These are phyloP conservation scores for Eugenia klotzschiana DNA, from an alignment of 441 rosid species.

Conservation along the genomic window DNA sequence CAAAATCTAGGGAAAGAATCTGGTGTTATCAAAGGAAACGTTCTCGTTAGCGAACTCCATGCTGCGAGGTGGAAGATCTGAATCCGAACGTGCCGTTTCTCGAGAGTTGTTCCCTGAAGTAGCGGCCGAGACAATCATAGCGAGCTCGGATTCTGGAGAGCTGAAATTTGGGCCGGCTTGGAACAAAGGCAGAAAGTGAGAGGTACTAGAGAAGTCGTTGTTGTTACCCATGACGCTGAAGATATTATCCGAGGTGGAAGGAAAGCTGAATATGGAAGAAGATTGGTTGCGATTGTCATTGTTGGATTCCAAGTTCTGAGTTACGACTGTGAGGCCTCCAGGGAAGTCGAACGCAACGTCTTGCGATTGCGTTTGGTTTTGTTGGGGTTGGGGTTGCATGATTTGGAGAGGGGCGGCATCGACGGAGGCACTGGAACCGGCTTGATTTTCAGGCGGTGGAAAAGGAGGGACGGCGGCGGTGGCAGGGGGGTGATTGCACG, in stretches of 20 bases:
- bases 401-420: background rate
- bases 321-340: slow-evolving; percentile 15
- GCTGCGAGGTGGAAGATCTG: slow-evolving; percentile 23
- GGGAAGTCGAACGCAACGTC: slow-evolving; percentile 16
- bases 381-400: background rate
- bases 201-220: slow-evolving; percentile 7
- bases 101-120: slow-evolving; percentile 29
- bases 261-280: slow-evolving; percentile 18
- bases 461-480: background rate
- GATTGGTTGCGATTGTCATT: slow-evolving; percentile 3
- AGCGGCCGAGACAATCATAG: slow-evolving; percentile 16
- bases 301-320: slow-evolving; percentile 17
- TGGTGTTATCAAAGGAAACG: slow-evolving; percentile 21
- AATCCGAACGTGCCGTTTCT: slow-evolving; percentile 21
- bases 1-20: slow-evolving; percentile 11
- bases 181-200: slow-evolving; percentile 10
- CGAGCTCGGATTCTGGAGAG: background rate
- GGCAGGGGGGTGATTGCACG: background rate
- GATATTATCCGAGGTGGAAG: slow-evolving; percentile 14
- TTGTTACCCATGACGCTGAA: background rate
- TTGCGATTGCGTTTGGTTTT: slow-evolving; percentile 8
- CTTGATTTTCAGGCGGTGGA: background rate
- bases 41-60: slow-evolving; percentile 18
- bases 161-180: slow-evolving; percentile 9
- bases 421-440: background rate